phyloP scores from a whole-genome alignment of 805 yeast species.

The Ogataea pignaliae region DNA sequence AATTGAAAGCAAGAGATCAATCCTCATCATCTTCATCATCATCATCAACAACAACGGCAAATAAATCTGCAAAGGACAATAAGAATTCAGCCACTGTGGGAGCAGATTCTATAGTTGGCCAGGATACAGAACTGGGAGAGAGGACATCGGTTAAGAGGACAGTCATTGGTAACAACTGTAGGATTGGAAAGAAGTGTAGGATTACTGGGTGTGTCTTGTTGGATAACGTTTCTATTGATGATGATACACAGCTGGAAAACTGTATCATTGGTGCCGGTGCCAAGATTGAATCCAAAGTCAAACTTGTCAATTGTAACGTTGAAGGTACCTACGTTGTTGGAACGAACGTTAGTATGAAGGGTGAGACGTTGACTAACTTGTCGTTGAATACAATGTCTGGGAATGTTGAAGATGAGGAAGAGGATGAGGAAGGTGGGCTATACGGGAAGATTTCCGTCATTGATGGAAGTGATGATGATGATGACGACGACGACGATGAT shows the following conservation, averaged over 20 bases:
- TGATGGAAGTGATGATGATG: slow-evolving; percentile 32
- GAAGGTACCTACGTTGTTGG: slow-evolving; percentile 74
- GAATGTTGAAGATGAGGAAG: slow-evolving; percentile 24
- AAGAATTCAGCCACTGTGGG: slow-evolving; percentile 74
- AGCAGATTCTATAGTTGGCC: slow-evolving; percentile 78
- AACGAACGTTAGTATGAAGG: slow-evolving; percentile 43
- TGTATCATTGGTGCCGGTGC: slow-evolving; percentile 77
- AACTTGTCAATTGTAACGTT: slow-evolving; percentile 75
- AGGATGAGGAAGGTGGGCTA: slow-evolving; percentile 33
- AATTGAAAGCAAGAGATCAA: slow-evolving; percentile 47
- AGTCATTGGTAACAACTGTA: slow-evolving; percentile 70
- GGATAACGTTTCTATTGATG: slow-evolving; percentile 68
- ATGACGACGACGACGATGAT: slow-evolving; percentile 44
- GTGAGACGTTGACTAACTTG: slow-evolving; percentile 34
- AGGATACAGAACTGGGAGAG: slow-evolving; percentile 65
- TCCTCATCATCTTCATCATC: slow-evolving; percentile 8
- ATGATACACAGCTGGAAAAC: slow-evolving; percentile 77
- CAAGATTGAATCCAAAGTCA: slow-evolving; percentile 57
- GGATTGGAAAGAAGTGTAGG: slow-evolving; percentile 80
- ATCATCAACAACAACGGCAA: not conserved
- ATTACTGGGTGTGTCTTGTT: slow-evolving; percentile 81
- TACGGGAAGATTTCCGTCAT: no score
- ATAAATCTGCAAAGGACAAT: slow-evolving; percentile 2
- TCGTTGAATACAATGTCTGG: slow-evolving; percentile 30
- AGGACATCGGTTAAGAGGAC: slow-evolving; percentile 83